phyloP scores from a whole-genome alignment of 2,329 filamentous ascomycete species.

The Neophaeococcomyces aloes region DNA sequence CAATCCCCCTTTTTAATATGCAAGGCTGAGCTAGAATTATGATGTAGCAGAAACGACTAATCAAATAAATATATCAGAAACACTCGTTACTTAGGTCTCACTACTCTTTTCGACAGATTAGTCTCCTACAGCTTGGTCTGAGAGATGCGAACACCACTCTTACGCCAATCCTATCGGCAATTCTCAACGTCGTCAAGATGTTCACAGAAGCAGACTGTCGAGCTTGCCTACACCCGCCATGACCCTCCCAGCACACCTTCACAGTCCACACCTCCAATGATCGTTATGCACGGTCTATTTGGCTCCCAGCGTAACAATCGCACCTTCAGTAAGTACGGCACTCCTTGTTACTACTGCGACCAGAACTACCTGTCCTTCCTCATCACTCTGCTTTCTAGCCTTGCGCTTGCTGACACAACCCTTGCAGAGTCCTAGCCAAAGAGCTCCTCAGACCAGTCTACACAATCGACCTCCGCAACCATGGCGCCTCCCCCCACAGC shows the following conservation, averaged over 20 bases:
- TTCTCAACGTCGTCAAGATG: slow-evolving; percentile 13
- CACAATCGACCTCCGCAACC: slow-evolving; percentile 80
- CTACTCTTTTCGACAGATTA: not conserved
- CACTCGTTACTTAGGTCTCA: not conserved
- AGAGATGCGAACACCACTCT: slow-evolving; percentile 2
- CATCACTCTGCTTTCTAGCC: too few species aligned
- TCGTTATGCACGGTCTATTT: slow-evolving; percentile 88
- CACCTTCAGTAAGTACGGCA: slow-evolving; percentile 77
- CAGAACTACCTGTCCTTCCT: too few species aligned
- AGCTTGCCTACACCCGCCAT: slow-evolving; percentile 20
- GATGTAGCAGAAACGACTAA: too few species aligned
- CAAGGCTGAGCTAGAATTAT: too few species aligned
- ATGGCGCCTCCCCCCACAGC: slow-evolving; percentile 78
- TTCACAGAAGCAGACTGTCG: slow-evolving; percentile 9
- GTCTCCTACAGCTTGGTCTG: not conserved
- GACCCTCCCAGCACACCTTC: slow-evolving; percentile 12
- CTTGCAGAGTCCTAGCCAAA: slow-evolving; percentile 60
- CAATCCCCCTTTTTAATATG: too few species aligned
- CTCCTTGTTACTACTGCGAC: too few species aligned
- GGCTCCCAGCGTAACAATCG: slow-evolving; percentile 82
- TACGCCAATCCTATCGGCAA: slow-evolving; percentile 5
- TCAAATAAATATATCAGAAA: not conserved
- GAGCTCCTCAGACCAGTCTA: slow-evolving; percentile 74
- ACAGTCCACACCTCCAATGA: slow-evolving; percentile 47
- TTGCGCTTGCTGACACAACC: not conserved